These are phyloP conservation scores for Arthrobotrys sinensis DNA, from an alignment of 2,329 filamentous ascomycete species.

Conservation along the genomic window DNA sequence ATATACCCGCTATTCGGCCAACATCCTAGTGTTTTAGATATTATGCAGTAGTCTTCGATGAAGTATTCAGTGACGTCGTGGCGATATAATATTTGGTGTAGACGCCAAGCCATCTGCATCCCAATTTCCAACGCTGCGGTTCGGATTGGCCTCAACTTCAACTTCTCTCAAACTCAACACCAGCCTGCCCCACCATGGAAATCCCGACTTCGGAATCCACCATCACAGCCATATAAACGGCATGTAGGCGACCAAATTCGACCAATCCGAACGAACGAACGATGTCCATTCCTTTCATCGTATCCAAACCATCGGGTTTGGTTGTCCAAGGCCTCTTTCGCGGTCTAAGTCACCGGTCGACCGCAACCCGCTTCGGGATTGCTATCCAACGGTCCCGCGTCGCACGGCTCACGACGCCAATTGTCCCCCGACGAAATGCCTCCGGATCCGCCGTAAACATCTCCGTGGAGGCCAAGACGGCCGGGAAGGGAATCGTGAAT, in stretches of 20 bases:
- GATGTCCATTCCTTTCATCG: slow-evolving; percentile 58
- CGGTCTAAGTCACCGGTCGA: slow-evolving; percentile 49
- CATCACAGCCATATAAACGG: slow-evolving; percentile 30
- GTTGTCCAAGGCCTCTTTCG: slow-evolving; percentile 55
- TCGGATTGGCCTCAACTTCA: slow-evolving; percentile 44
- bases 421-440: slow-evolving; percentile 35
- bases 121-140: slow-evolving; percentile 31
- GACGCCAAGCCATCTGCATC: slow-evolving; percentile 2
- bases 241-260: slow-evolving; percentile 41
- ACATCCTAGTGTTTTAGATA: no score
- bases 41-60: neutral
- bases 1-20: slow-evolving; percentile 29
- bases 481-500: slow-evolving; percentile 8
- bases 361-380: slow-evolving; percentile 53
- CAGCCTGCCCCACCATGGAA: slow-evolving; percentile 38
- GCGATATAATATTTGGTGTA: neutral
- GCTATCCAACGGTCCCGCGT: slow-evolving; percentile 54
- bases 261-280: slow-evolving; percentile 12
- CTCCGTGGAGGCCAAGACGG: neutral
- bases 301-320: slow-evolving; percentile 54
- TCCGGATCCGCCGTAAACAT: slow-evolving; percentile 25
- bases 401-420: slow-evolving; percentile 21
- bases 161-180: slow-evolving; percentile 31
- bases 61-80: neutral
- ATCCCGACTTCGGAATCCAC: slow-evolving; percentile 24